Conservation (phyloP, 2,329 filamentous ascomycete genomes). For the Chrysoporthe deuterocubensis region DNA sequence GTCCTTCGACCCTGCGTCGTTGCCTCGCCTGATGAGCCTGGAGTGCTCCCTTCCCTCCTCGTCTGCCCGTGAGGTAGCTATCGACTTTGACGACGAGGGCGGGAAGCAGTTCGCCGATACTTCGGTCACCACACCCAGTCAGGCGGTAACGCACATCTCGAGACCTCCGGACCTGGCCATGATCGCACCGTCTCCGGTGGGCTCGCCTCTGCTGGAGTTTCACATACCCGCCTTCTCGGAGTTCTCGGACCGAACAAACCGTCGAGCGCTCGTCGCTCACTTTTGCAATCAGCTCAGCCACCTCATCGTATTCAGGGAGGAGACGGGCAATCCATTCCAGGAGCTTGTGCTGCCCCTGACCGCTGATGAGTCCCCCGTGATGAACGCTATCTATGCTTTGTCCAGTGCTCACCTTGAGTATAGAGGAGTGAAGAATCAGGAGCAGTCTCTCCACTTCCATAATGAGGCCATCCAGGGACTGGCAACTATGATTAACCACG, state of each 20-base stretch:
- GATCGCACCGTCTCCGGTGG: slow-evolving; percentile 45
- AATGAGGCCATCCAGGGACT: slow-evolving; percentile 63
- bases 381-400: slow-evolving; percentile 84
- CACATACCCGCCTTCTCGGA: slow-evolving; percentile 58
- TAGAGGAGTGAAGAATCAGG: slow-evolving; percentile 54
- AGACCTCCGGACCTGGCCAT: slow-evolving; percentile 45
- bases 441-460: slow-evolving; percentile 63
- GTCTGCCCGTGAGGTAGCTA: slow-evolving; percentile 14
- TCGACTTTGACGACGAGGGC: slow-evolving; percentile 28
- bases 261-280: slow-evolving; percentile 62
- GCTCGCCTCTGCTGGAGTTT: slow-evolving; percentile 54
- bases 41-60: slow-evolving; percentile 10
- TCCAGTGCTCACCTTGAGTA: slow-evolving; percentile 83
- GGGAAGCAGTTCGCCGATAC: background rate
- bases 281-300: slow-evolving; percentile 68
- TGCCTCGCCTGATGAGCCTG: slow-evolving; percentile 22
- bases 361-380: slow-evolving; percentile 60
- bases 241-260: slow-evolving; percentile 58
- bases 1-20: slow-evolving; percentile 24
- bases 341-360: slow-evolving; percentile 66
- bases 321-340: slow-evolving; percentile 65
- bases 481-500: slow-evolving; percentile 59
- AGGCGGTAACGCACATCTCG: slow-evolving; percentile 32
- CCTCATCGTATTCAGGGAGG: slow-evolving; percentile 67
- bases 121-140: background rate